Base-by-base conservation (phyloP, 345 rosid genomes). In the Luvunga scandens region DNA sequence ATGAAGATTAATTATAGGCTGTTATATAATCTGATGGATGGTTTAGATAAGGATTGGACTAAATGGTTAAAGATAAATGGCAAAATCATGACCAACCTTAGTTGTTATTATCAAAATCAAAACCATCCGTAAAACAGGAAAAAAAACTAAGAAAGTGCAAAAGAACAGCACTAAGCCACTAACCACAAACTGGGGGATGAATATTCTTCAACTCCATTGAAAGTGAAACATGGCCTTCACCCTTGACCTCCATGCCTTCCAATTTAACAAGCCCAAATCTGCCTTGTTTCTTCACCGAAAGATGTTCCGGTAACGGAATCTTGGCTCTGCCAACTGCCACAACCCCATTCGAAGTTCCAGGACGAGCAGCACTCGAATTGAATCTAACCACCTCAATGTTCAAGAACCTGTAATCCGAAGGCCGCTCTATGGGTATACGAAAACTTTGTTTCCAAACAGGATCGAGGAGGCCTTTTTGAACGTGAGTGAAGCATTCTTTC, bases 361-460 rank as follows among this genome's bases (percentile, higher is more conserved):
- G 81, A 53, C 57, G 57, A 27, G 73, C 78, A 2, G 42, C 2
- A 0, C 2, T 59, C 7, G 81, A 77, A 19, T 13, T 1, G 0
- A 56, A 9, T 24, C 78, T 73, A 5, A 81, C 7, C 6, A 81
- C 73, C 59, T 77, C 81, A 36, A 81, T 4, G n/a, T 69, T 25
- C 65, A 81, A 30, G 60, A 67, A 73, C 33, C 7, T 25, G n/a
- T 45, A 56, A 33, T 34, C 14, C 66, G 14, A 5, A 0, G 27
- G 22, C 18, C 73, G 65, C 19, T 72, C 22, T 19, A 77, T 25
- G 9, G 9, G 1, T 14, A 81, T 33, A 28, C 4, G 14, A 34
- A 71, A 50, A 33, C 2, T 12, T 16, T 67, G 9, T 4, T 55
- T 67, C 84, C 84, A 81, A 10, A 31, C 6, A 0, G 84, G 84